Percentiles rank a stretch among this genome's conserved stretches.
Evolutionary conservation across 306 rosid species (phyloP).

Genomic region (Prinsepia uniflora): DNA sequence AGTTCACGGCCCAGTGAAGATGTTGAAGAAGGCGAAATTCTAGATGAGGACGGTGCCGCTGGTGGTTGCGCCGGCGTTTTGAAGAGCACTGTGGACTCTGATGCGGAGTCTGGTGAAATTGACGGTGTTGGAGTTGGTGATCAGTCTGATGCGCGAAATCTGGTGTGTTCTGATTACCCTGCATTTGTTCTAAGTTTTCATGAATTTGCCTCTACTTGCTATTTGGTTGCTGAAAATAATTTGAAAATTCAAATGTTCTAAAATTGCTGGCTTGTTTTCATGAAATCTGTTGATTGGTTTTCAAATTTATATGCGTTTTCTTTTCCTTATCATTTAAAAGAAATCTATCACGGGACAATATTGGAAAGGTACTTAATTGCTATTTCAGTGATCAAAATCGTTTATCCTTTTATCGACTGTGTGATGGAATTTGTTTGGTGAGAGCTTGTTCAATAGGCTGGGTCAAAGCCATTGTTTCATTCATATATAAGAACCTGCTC

Average conservation of each 20-base stretch:
- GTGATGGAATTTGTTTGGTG: conserved; percentile 47
- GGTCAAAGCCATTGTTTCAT: conserved; percentile 71
- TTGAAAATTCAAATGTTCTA: conserved; percentile 9
- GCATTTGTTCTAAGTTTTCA: background rate
- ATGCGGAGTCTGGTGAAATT: conserved; percentile 50
- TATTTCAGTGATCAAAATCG: conserved; percentile 41
- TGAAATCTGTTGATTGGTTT: background rate
- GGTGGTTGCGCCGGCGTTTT: conserved; percentile 36
- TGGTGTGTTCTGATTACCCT: conserved; percentile 49
- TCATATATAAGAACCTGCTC: conserved; percentile 75
- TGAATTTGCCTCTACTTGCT: conserved; percentile 23
- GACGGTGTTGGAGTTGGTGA: conserved; percentile 35
- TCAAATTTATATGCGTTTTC: background rate
- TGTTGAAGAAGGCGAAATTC: conserved; percentile 95
- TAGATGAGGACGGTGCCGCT: conserved; percentile 62
- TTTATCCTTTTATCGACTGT: conserved; percentile 26
- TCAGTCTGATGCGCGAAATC: conserved; percentile 41
- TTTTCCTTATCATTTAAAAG: background rate
- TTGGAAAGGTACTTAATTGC: conserved; percentile 16
- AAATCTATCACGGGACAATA: background rate
- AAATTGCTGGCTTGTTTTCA: background rate
- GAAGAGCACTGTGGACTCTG: conserved; percentile 33
- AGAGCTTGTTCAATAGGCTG: conserved; percentile 67
- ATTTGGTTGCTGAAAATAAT: conserved; percentile 51
- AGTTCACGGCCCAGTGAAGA: conserved; percentile 47